A percentile compares a stretch with the other conserved stretches of the same genome.
Conservation (phyloP, 257 asterid species). For the Craterostigma plantagineum region DNA sequence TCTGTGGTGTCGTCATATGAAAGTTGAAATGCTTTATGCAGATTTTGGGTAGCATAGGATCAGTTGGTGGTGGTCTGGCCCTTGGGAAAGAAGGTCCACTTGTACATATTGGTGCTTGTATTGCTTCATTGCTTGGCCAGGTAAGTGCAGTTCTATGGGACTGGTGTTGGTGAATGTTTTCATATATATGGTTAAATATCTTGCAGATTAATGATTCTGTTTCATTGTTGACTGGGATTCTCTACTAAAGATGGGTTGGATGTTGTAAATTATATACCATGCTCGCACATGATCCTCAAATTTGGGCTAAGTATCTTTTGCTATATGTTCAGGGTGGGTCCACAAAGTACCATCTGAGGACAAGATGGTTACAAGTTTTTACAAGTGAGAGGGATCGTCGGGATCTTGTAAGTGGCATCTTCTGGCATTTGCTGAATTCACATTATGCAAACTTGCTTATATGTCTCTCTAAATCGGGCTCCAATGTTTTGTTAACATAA, state of each 20-base stretch:
- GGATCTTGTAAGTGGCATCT: slow-evolving; percentile 69
- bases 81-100: slow-evolving; percentile 99
- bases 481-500: too few relatives aligned
- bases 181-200: background rate
- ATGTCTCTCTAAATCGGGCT: too few relatives aligned
- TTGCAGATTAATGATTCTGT: background rate
- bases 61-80: slow-evolving; percentile 98
- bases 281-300: background rate
- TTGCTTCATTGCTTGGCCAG: slow-evolving; percentile 99
- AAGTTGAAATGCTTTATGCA: slow-evolving; percentile 10
- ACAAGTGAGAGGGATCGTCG: slow-evolving; percentile 97
- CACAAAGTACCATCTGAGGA: slow-evolving; percentile 77
- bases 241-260: background rate
- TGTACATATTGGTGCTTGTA: slow-evolving; percentile 96
- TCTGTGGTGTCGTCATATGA: background rate
- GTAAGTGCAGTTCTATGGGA: slow-evolving; percentile 25
- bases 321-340: slow-evolving; percentile 73
- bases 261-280: background rate
- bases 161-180: slow-evolving; percentile 4
- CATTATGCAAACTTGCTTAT: background rate
- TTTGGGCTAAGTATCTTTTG: background rate
- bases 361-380: slow-evolving; percentile 90
- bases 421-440: background rate
- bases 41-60: slow-evolving; percentile 99
- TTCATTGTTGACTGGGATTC: background rate